Conservation (phyloP, 140 eudicot species). For the Flaveria floridana region DNA sequence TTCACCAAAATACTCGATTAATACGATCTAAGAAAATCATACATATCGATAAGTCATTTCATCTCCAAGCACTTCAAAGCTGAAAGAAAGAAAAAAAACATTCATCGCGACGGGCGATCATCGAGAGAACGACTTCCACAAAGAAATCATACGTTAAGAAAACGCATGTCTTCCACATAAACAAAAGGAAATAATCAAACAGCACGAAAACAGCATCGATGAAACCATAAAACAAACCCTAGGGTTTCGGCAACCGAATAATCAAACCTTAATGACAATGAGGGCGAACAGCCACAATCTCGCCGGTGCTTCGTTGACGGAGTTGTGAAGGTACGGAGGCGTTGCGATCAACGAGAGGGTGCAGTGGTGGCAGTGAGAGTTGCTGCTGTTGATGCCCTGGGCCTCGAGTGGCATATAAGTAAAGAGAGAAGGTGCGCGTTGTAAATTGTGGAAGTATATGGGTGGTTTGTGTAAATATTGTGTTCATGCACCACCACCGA, state of each 20-base stretch:
- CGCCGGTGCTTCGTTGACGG: not conserved
- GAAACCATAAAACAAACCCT: not conserved
- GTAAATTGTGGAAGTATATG: not conserved
- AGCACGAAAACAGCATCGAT: too few relatives aligned
- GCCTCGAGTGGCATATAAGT: conserved; percentile 24
- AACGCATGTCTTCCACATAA: too few relatives aligned
- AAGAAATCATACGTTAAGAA: too few relatives aligned
- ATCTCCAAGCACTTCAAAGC: not conserved
- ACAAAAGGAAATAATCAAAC: too few relatives aligned
- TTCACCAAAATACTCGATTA: not conserved
- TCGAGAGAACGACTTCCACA: not conserved
- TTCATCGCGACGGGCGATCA: conserved; percentile 15
- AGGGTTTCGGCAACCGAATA: conserved; percentile 26
- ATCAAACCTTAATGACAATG: conserved; percentile 28
- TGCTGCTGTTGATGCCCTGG: conserved; percentile 32
- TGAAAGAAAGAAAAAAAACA: not conserved
- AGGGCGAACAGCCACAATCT: conserved; percentile 5
- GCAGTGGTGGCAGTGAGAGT: conserved; percentile 30
- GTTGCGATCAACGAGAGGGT: conserved; percentile 10
- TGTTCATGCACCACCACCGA: not conserved
- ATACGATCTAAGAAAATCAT: not conserved
- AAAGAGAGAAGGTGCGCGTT: not conserved
- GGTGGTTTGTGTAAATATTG: not conserved
- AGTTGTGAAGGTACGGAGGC: conserved; percentile 15
- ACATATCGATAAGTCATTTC: too few relatives aligned